Conservation (phyloP, 225 moss, liverwort and hornwort species). For the Bryoerythrophyllum caledonicum region DNA sequence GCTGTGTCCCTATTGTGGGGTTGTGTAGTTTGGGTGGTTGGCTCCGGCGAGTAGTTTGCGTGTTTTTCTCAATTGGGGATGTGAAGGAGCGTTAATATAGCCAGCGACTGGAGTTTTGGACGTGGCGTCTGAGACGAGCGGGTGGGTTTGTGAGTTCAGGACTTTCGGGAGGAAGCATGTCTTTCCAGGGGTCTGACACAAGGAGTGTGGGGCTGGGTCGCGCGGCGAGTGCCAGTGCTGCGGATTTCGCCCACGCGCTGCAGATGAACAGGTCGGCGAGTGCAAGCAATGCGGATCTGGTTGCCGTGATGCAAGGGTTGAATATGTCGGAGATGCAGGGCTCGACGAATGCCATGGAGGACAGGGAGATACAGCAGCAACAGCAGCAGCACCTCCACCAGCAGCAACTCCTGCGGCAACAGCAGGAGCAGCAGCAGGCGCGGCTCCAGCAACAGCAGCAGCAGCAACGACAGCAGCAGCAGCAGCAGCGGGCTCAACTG, state of each 20-base stretch:
- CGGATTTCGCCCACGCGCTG: slow-evolving; percentile 45
- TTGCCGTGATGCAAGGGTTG: slow-evolving; percentile 71
- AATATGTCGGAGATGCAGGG: slow-evolving; percentile 72
- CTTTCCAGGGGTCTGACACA: slow-evolving; percentile 40
- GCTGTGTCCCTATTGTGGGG: too few relatives aligned
- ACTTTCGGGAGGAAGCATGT: slow-evolving; percentile 44
- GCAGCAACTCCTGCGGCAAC: slow-evolving; percentile 62
- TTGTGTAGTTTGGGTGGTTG: not conserved
- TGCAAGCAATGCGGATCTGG: slow-evolving; percentile 76
- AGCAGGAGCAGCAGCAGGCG: slow-evolving; percentile 48
- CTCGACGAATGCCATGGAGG: slow-evolving; percentile 42
- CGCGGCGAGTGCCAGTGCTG: slow-evolving; percentile 51
- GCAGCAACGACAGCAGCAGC: slow-evolving; percentile 54
- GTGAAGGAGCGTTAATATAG: not conserved
- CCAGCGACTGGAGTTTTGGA: not conserved
- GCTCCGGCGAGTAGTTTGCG: not conserved
- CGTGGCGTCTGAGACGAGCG: not conserved
- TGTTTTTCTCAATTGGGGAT: not conserved
- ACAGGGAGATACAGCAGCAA: slow-evolving; percentile 60
- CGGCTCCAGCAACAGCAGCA: slow-evolving; percentile 50
- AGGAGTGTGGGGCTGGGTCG: slow-evolving; percentile 42
- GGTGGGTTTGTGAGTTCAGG: slow-evolving; percentile 25
- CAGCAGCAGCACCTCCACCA: slow-evolving; percentile 51
- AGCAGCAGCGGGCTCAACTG: slow-evolving; percentile 63
- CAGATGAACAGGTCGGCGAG: slow-evolving; percentile 66